Evolutionary conservation across 1,139 yeast genomes (phyloP).

Genomic region (Scheffersomyces segobiensis): DNA sequence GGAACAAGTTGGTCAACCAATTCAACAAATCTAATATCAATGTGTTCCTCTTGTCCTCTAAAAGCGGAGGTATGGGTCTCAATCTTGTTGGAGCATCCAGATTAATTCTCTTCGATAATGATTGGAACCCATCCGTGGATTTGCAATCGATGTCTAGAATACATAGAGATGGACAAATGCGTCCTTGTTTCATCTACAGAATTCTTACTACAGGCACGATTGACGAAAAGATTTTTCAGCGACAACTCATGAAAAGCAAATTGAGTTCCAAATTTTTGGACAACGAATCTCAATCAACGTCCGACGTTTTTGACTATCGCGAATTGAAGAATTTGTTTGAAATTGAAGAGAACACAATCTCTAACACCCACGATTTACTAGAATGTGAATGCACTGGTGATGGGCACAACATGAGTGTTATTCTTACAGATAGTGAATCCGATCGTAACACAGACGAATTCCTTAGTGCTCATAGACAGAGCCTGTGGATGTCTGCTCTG

Average conservation of each 20-base stretch:
- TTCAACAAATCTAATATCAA: constrained; percentile 63
- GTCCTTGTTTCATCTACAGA: constrained; percentile 79
- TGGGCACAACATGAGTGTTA: constrained; percentile 24
- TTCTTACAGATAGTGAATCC: constrained; percentile 16
- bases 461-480: constrained; percentile 12
- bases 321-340: constrained; percentile 80
- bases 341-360: constrained; percentile 48
- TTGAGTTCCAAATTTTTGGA: constrained; percentile 79
- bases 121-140: constrained; percentile 94
- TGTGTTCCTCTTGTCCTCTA: constrained; percentile 80
- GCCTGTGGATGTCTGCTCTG: constrained; percentile 54
- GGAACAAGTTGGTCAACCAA: constrained; percentile 65
- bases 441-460: constrained; percentile 13
- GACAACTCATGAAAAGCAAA: constrained; percentile 86
- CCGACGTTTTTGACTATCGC: constrained; percentile 54
- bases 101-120: constrained; percentile 79
- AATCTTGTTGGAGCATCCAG: constrained; percentile 91
- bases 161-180: constrained; percentile 88
- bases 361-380: constrained; percentile 83
- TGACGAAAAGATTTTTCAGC: constrained; percentile 91
- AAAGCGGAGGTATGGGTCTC: constrained; percentile 93
- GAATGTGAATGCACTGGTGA: constrained; percentile 68
- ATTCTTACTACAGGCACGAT: constrained; percentile 85
- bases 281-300: constrained; percentile 31
- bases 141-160: constrained; percentile 95